These are phyloP conservation scores for Miscanthus lutarioriparius DNA, from an alignment of 176 grass and related monocot species.

Conservation along the genomic window DNA sequence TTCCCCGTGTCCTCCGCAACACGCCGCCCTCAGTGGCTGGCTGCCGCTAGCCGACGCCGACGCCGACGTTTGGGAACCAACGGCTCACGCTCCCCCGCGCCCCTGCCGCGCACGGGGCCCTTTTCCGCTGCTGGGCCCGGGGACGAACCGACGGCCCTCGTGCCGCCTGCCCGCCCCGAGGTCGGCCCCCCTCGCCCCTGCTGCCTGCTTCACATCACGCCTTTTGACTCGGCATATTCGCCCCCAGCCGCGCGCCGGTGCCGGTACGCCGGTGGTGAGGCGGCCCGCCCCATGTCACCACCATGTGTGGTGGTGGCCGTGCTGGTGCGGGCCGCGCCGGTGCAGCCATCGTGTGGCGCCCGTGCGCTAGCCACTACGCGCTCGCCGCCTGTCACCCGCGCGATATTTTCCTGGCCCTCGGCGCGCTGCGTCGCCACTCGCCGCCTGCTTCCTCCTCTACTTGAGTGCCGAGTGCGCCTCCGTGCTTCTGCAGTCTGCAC, in stretches of 20 bases:
- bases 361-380: neutral
- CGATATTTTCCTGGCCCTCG: neutral
- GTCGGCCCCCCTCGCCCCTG: neutral
- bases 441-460: neutral
- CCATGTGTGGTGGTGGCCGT: constrained; percentile 6
- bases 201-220: neutral
- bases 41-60: neutral
- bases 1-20: neutral
- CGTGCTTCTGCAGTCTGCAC: neutral
- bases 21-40: neutral
- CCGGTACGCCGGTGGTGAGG: neutral
- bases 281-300: neutral
- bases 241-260: neutral
- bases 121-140: neutral
- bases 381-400: neutral
- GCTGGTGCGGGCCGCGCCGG: neutral
- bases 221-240: constrained; percentile 21
- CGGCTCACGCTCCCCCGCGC: constrained; percentile 1
- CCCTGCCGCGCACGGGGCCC: neutral
- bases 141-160: constrained; percentile 3
- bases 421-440: neutral
- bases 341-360: constrained; percentile 13
- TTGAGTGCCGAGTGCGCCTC: neutral
- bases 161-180: neutral
- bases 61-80: neutral